Base-by-base conservation (phyloP, 129 eudicot genomes). In the Cynara cardunculus region DNA sequence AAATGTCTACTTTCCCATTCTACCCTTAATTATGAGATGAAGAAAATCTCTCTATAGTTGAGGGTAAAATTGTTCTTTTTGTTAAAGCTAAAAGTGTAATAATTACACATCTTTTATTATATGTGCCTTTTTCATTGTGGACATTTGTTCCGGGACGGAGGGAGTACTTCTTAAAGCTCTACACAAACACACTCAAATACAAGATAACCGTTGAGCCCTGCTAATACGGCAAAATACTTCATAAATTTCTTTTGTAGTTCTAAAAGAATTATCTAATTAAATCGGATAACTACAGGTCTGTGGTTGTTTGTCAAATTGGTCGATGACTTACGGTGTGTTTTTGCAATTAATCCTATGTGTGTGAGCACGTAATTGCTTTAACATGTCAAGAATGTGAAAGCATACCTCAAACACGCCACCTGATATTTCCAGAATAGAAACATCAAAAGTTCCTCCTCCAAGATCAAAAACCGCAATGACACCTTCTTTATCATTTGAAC, bases 361-460 rank as follows among this genome's bases (percentile, higher is more conserved):
- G 3, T 18, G 56, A 12, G 56, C 5, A 0, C n/a, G 56, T 46
- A 46, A 53, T 53, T 8, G 7, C 21, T 53, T 53, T 2, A 62
- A 62, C 12, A 62, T 19, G 69, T 62, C 69, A 62, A 62, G 3
- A 19, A 62, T 62, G 6, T 2, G 25, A 62, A 62, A 14, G 69
- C 69, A 25, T 79, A 85, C 88, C 85, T 85, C 82, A 85, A 78
- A 85, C 25, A 87, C 88, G 30, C 91, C 88, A 61, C 81, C 81
- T 3, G 85, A 81, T 62, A 86, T 83, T 28, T 80, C 85, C 37
- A 85, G 32, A 73, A 85, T 87, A 30, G 92, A 89, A 69, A 89
- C 88, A 81, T 88, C 89, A 72, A 87, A 87, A 21, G 90, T 87
- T 31, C 89, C 89, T 75, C 89, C 89, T 19, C 87, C 91, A 61